These are phyloP conservation scores for Tubosaeta brunneosetosa DNA, from an alignment of 768 basidiomycete genomes.

Conservation along the genomic window DNA sequence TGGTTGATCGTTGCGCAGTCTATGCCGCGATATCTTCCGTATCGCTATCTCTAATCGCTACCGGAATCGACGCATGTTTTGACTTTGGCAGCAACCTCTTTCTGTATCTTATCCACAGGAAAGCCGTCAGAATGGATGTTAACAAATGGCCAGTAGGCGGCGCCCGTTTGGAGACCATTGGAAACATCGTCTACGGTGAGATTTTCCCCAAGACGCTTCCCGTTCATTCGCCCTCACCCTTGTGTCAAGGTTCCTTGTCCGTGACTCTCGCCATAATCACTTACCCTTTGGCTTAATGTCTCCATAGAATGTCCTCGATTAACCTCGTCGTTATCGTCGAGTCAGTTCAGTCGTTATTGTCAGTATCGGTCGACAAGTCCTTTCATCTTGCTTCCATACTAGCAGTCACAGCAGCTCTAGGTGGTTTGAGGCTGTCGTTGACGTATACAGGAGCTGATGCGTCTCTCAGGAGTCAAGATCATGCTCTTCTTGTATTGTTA, in stretches of 20 bases:
- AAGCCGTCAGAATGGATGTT: slow-evolving; percentile 63
- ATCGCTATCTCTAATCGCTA: slow-evolving; percentile 85
- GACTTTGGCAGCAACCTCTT: slow-evolving; percentile 81
- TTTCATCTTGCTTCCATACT: slow-evolving; percentile 83
- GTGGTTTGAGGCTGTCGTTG: slow-evolving; percentile 26
- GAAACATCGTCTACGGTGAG: slow-evolving; percentile 80
- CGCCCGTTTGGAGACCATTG: slow-evolving; percentile 84
- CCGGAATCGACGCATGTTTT: slow-evolving; percentile 82
- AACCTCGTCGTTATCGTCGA: slow-evolving; percentile 91
- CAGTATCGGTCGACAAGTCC: slow-evolving; percentile 48
- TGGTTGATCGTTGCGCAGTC: slow-evolving; percentile 42
- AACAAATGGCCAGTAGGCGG: slow-evolving; percentile 94
- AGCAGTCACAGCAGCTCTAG: slow-evolving; percentile 77
- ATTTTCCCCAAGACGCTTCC: neutral
- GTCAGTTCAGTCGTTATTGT: slow-evolving; percentile 67
- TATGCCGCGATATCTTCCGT: slow-evolving; percentile 86
- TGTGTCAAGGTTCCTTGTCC: slow-evolving; percentile 44
- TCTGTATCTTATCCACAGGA: slow-evolving; percentile 74
- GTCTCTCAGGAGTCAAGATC: slow-evolving; percentile 68
- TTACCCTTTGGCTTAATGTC: neutral
- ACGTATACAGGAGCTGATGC: neutral
- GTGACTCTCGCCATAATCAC: neutral
- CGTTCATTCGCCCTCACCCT: slow-evolving; percentile 2
- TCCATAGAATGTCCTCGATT: slow-evolving; percentile 77
- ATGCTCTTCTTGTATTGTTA: slow-evolving; percentile 84